Conservation (phyloP, 129 eudicot genomes). For the Smallanthus sonchifolius region DNA sequence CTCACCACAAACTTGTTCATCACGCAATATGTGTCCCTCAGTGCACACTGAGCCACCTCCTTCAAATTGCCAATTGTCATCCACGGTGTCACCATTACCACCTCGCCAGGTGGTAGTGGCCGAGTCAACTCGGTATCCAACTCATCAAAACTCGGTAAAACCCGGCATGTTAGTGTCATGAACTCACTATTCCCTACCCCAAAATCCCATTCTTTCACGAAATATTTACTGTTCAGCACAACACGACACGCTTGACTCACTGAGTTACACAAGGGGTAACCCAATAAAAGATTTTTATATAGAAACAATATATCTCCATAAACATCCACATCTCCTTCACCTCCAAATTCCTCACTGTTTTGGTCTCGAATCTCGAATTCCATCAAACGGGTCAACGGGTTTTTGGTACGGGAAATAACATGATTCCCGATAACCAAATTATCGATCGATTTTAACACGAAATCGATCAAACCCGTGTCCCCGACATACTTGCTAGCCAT, state of each 20-base stretch:
- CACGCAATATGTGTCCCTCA: conserved; percentile 65
- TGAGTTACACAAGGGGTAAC: conserved; percentile 44
- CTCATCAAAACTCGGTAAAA: conserved; percentile 74
- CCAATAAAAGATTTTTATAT: conserved; percentile 46
- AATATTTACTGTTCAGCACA: conserved; percentile 54
- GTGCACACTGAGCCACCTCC: conserved; percentile 49
- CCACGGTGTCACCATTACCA: conserved; percentile 54
- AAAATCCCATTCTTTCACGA: conserved; percentile 65
- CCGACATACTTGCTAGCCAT: conserved; percentile 40
- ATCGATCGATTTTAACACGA: conserved; percentile 46
- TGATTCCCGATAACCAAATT: conserved; percentile 36
- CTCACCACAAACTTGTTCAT: conserved; percentile 63
- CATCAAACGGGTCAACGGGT: conserved; percentile 47
- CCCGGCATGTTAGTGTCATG: conserved; percentile 51
- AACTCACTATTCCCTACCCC: conserved; percentile 20
- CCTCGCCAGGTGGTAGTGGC: conserved; percentile 61
- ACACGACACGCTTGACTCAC: conserved; percentile 39
- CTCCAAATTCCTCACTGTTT: conserved; percentile 12
- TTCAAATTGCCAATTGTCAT: conserved; percentile 52
- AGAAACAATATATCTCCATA: conserved; percentile 44
- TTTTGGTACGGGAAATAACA: conserved; percentile 34
- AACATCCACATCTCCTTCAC: conserved; percentile 24
- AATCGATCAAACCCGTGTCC: conserved; percentile 59
- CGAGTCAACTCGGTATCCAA: conserved; percentile 53
- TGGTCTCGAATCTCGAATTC: conserved; percentile 39